Evolutionary conservation across 495 filamentous ascomycete genomes (phyloP).

Genomic region (Aspergillus ostianus): DNA sequence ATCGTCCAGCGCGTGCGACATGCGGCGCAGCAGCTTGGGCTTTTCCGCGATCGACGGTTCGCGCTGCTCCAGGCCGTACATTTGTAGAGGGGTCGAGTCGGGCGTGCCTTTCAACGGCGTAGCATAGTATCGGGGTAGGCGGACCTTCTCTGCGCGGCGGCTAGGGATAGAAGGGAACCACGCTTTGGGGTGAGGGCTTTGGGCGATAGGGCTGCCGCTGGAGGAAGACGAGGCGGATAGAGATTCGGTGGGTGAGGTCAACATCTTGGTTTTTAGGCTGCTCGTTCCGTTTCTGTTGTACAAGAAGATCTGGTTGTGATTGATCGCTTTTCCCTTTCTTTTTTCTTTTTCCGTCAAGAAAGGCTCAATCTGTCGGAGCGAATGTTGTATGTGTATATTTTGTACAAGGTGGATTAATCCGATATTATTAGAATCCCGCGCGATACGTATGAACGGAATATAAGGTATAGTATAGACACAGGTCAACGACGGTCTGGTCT

Average conservation of each 20-base stretch:
- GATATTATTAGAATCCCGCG: not conserved
- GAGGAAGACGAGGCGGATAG: constrained; percentile 28
- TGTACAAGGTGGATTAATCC: not conserved
- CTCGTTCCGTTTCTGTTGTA: not conserved
- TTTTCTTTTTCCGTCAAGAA: not conserved
- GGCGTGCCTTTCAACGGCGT: constrained; percentile 32
- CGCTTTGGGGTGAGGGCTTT: constrained; percentile 28
- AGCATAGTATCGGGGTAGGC: constrained; percentile 42
- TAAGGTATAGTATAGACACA: not conserved
- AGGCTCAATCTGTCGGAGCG: not conserved
- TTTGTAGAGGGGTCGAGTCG: constrained; percentile 35
- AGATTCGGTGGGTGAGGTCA: constrained; percentile 30
- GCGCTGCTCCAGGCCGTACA: constrained; percentile 42
- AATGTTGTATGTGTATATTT: not conserved
- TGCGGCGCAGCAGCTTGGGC: constrained; percentile 34
- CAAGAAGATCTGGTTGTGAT: constrained; percentile 1
- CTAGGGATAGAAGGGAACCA: constrained; percentile 29
- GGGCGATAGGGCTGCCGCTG: constrained; percentile 29
- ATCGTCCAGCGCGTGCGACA: constrained; percentile 42
- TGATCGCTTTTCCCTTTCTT: not conserved
- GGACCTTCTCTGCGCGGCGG: constrained; percentile 25
- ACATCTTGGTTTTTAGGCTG: too few relatives aligned
- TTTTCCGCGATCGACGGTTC: constrained; percentile 35
- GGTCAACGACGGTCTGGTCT: not conserved
- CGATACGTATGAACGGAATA: not conserved